Conservation (phyloP, 75 land plant genomes). For the Gnetum montanum region DNA sequence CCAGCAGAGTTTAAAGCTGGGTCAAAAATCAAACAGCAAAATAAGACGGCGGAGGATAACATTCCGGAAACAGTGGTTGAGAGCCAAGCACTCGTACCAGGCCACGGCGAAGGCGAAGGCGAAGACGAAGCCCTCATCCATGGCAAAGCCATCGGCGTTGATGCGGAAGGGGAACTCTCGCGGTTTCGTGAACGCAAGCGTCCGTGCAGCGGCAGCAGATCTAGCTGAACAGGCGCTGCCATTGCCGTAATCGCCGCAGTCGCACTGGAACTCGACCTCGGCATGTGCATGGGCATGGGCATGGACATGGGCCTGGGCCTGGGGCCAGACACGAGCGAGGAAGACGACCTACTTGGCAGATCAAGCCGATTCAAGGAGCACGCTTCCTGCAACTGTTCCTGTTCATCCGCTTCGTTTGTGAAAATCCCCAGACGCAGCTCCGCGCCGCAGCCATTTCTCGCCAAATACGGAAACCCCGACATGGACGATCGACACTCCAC, state of each 20-base stretch:
- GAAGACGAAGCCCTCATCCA: no score
- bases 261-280: no score
- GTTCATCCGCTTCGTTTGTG: not conserved
- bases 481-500: no score
- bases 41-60: not conserved
- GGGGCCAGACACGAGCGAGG: no score
- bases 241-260: no score
- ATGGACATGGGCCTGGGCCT: no score
- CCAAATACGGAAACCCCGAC: not conserved
- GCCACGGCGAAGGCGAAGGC: not conserved
- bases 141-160: not conserved
- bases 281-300: no score
- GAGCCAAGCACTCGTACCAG: no score
- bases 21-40: not conserved
- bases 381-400: not conserved
- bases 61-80: no score
- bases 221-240: not conserved
- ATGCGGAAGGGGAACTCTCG: not conserved
- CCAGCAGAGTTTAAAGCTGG: not conserved
- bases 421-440: not conserved
- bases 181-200: not conserved
- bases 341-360: no score
- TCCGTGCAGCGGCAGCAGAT: not conserved
- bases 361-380: no score
- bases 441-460: not conserved